Base-by-base conservation (phyloP, 2,329 filamentous ascomycete species). In the Penicillium sp. region DNA sequence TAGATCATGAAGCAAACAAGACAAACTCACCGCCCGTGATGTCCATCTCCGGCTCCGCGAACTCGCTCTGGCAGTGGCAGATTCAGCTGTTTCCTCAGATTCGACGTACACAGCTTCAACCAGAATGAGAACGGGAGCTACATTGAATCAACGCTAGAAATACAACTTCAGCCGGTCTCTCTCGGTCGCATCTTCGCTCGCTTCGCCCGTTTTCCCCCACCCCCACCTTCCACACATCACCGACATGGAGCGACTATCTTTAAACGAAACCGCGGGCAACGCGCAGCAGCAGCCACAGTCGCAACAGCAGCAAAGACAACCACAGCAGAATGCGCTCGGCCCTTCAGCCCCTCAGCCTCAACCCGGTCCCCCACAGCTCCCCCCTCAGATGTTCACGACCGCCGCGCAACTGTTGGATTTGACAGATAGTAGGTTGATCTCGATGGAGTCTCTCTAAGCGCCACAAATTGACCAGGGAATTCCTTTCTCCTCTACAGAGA, bases 331-430 rank as follows among this genome's bases (percentile, higher is more conserved):
- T 63, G 62, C 62, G 44, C 66, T 73, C 39, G 72, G 70, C 14
- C 67, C 66, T 31, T 60, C 64, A 24, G 62, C 59, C 18, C 66
- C 71, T 35, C 65, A 69, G 62, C 61, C 62, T 18, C 65, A 68
- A 19, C 73, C 76, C 47, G 79, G 78, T 3, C 75, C 77, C 16
- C 79, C 80, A 22, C 80, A 82, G 66, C 71, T 82, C 56, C 80
- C 80, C 14, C 93, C 93, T 60, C 94, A 99, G 81, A 97, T 98
- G 89, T 99, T 99, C 80, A 96, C 95, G 18, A 99, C 95, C 35
- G 95, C 95, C 35, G 93, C 95, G 55, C 95, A 98, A 81, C 82
- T 99, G 59, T 82, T 99, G 59, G 95, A 99, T 75, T 84, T 99
- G 71, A 98, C 95, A 69, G 95, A 99, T 81, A 99, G 94, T 98